These are phyloP conservation scores for Exophiala sp. DNA, from an alignment of 2,329 filamentous ascomycete species.

Conservation along the genomic window DNA sequence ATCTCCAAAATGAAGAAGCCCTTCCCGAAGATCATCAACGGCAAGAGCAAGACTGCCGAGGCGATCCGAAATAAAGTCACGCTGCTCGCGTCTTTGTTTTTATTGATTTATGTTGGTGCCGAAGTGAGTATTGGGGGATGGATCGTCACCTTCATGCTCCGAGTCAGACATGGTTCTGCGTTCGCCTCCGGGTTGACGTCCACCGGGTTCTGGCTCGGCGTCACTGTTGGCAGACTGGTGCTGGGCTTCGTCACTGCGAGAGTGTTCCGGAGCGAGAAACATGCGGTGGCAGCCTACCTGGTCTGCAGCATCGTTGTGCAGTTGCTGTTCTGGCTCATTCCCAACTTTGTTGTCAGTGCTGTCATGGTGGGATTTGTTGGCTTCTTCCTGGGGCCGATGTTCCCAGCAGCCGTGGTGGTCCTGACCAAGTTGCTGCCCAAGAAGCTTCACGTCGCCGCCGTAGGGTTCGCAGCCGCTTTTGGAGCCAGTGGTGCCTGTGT, in stretches of 20 bases:
- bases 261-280: conserved; percentile 63
- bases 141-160: conserved; percentile 75
- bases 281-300: conserved; percentile 57
- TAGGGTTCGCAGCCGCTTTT: conserved; percentile 59
- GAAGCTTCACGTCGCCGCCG: conserved; percentile 21
- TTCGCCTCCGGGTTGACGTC: conserved; percentile 70
- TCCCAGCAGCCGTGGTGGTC: conserved; percentile 46
- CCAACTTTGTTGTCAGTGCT: conserved; percentile 64
- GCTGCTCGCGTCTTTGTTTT: conserved; percentile 65
- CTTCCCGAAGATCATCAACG: conserved; percentile 65
- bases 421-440: conserved; percentile 25
- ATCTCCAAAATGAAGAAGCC: conserved; percentile 49
- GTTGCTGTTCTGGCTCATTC: conserved; percentile 72
- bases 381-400: conserved; percentile 71
- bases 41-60: conserved; percentile 46
- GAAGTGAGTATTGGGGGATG: conserved; percentile 69
- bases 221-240: conserved; percentile 64
- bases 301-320: conserved; percentile 56
- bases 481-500: conserved; percentile 58
- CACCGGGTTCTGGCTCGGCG: conserved; percentile 68
- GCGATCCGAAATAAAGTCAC: conserved; percentile 46
- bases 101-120: conserved; percentile 71
- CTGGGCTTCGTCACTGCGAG: conserved; percentile 65
- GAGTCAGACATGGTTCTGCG: conserved; percentile 59
- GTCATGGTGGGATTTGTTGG: conserved; percentile 64